Evolutionary conservation across 345 rosid species (phyloP).

Genomic region (Fremontodendron californicum): DNA sequence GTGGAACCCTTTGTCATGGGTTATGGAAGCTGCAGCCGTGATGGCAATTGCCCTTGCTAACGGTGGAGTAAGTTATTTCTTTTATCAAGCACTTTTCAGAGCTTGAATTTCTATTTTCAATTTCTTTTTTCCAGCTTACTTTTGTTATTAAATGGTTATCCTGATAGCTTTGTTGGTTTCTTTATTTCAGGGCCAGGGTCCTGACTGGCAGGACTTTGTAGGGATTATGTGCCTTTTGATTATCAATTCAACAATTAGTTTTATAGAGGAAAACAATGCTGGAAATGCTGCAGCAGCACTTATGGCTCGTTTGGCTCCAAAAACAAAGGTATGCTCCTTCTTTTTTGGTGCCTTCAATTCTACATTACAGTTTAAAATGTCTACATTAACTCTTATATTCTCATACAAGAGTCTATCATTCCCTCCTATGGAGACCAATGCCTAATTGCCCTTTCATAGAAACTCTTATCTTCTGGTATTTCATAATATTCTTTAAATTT

Average conservation of each 20-base stretch:
- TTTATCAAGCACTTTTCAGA: neutral
- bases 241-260: slow-evolving; percentile 90
- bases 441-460: too few species aligned
- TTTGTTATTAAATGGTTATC: neutral
- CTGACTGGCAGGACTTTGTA: slow-evolving; percentile 97
- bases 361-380: neutral
- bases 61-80: slow-evolving; percentile 59
- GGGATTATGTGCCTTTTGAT: slow-evolving; percentile 79
- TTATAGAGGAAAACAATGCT: slow-evolving; percentile 93
- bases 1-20: slow-evolving; percentile 99
- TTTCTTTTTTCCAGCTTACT: neutral
- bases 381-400: too few species aligned
- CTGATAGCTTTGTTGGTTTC: neutral
- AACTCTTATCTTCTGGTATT: neutral
- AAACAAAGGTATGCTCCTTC: slow-evolving; percentile 61
- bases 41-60: slow-evolving; percentile 89
- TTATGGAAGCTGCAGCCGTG: slow-evolving; percentile 97
- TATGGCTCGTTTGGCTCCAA: slow-evolving; percentile 89
- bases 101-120: neutral
- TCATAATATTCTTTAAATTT: neutral
- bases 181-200: slow-evolving; percentile 72
- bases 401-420: too few species aligned
- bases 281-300: slow-evolving; percentile 89
- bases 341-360: neutral
- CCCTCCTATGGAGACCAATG: too few species aligned